Base-by-base conservation (phyloP, 148 eudicot genomes). In the Gaultheria prostrata region DNA sequence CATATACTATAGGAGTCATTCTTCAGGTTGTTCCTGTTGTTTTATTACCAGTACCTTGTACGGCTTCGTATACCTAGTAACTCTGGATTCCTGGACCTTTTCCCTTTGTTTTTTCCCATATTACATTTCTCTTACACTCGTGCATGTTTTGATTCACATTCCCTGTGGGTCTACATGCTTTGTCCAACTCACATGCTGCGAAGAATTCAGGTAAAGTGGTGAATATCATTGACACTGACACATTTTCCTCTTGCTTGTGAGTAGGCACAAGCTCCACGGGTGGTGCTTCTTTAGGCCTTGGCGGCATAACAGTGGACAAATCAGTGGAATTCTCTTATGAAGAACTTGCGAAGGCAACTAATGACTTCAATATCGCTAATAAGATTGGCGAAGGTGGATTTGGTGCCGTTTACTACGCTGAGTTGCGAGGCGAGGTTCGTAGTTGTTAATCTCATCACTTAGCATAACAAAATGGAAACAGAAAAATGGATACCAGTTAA, bases 331-430 rank as follows among this genome's bases (percentile, higher is more conserved):
- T 91, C 82, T 82, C 89, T 4, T 88, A 88, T 75, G 88, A 91
- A 82, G 93, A 92, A 85, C 92, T 92, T 59, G 90, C 91, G 45
- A 39, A 57, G 48, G 95, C 95, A 56, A 91, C 95, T 21, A 67
- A 87, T 86, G 86, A 90, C 84, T 92, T 92, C 69, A 86, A 61
- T 85, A 26, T 88, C 20, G 78, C 86, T 32, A 78, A 90, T 80
- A 91, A 91, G 83, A 92, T 92, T 84, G 93, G 95, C 65, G 87
- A 92, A 91, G 93, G 95, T 53, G 95, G 93, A 20, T 92, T 88
- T 86, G 95, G 95, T 32, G 59, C 87, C 45, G 92, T 92, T 67
- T 92, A 85, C 76, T 92, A 86, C 56, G 95, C 87, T 59, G 91
- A 89, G 82, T 79, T 92, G 67, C 86, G 92, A 86, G 93, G 92